phyloP scores from a whole-genome alignment of 1,284 basidiomycete species.

The Sporisorium iseilematis-ciliati region DNA sequence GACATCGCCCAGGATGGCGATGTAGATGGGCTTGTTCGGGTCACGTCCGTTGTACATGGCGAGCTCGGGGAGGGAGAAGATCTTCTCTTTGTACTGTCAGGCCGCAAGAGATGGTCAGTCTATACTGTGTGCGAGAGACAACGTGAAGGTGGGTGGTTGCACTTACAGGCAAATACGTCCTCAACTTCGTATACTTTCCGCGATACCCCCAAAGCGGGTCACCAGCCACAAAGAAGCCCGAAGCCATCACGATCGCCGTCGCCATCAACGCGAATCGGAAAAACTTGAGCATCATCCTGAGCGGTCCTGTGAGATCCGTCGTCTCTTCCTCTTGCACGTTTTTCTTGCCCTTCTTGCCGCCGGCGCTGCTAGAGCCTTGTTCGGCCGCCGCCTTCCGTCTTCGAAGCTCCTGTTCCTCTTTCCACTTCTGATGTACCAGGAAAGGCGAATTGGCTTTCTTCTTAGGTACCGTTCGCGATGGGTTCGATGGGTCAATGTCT shows the following conservation, averaged over 20 bases:
- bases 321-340: conserved; percentile 18
- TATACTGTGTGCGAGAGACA: too few species aligned
- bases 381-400: conserved; percentile 41
- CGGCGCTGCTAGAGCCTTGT: conserved; percentile 26
- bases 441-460: conserved; percentile 65
- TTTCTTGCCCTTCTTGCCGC: conserved; percentile 9
- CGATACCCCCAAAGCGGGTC: conserved; percentile 66
- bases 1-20: conserved; percentile 84
- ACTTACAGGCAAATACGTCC: conserved; percentile 65
- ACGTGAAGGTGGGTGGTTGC: too few species aligned
- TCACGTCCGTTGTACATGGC: conserved; percentile 81
- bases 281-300: conserved; percentile 19
- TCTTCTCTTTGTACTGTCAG: conserved; percentile 71
- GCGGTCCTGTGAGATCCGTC: conserved; percentile 32
- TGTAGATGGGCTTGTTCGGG: conserved; percentile 80
- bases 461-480: conserved; percentile 57
- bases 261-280: conserved; percentile 40
- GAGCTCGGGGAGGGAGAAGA: conserved; percentile 81
- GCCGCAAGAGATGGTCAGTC: neutral
- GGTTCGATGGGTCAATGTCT: conserved; percentile 64
- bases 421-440: conserved; percentile 62
- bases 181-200: conserved; percentile 62
- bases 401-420: conserved; percentile 53
- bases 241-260: conserved; percentile 30
- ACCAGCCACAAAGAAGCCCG: conserved; percentile 58